Conservation (phyloP, 129 eudicot genomes). For the Dittrichia graveolens region DNA sequence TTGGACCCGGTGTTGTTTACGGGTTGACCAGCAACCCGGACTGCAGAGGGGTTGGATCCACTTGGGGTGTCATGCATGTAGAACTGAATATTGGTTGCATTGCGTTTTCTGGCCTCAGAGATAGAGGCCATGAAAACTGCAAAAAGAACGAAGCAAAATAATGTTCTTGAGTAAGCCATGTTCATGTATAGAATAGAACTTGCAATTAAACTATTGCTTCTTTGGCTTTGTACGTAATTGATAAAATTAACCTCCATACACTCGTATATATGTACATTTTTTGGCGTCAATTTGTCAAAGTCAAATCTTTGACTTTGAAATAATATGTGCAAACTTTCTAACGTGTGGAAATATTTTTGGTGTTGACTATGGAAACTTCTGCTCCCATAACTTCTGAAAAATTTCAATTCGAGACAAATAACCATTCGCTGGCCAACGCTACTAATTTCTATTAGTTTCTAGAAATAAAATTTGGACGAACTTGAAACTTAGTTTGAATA, state of each 20-base stretch:
- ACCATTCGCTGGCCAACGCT: too few relatives aligned
- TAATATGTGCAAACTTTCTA: too few relatives aligned
- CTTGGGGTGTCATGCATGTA: slow-evolving; percentile 52
- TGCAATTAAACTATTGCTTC: background rate
- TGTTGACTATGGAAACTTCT: too few relatives aligned
- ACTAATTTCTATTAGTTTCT: too few relatives aligned
- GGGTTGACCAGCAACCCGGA: slow-evolving; percentile 37
- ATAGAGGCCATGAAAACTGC: background rate
- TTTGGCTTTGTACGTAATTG: background rate
- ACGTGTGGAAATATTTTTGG: too few relatives aligned
- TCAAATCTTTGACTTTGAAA: too few relatives aligned
- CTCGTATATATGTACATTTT: background rate
- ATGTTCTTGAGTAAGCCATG: slow-evolving; percentile 13
- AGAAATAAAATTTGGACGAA: too few relatives aligned
- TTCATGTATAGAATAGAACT: slow-evolving; percentile 20
- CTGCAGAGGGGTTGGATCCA: slow-evolving; percentile 52
- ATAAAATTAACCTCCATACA: background rate
- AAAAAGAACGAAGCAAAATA: slow-evolving; percentile 15
- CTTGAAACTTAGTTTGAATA: too few relatives aligned
- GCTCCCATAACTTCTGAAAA: too few relatives aligned
- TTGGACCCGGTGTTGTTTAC: background rate
- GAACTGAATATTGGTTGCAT: slow-evolving; percentile 52
- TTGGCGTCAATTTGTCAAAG: background rate
- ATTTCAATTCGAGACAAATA: too few relatives aligned
- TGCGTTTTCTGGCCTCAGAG: slow-evolving; percentile 35